phyloP scores from a whole-genome alignment of 331 rosid genomes.

The Pyracantha coccinea region DNA sequence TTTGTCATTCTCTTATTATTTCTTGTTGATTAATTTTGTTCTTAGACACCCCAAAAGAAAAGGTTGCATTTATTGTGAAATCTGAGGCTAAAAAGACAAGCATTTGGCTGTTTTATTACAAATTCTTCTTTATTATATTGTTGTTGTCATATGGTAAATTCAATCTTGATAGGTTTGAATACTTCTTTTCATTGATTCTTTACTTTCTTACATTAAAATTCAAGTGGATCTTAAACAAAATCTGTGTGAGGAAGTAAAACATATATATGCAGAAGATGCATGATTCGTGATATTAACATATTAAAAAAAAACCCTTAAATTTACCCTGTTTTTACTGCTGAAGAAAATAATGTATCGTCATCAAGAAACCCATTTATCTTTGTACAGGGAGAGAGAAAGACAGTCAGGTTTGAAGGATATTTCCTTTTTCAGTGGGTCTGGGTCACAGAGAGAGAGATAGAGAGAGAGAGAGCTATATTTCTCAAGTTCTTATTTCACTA shows the following conservation, averaged over 20 bases:
- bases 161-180: background rate
- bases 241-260: background rate
- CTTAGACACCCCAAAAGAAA: background rate
- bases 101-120: background rate
- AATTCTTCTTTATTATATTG: background rate
- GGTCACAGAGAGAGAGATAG: no score
- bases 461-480: background rate
- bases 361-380: background rate
- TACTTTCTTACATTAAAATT: background rate
- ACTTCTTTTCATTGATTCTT: background rate
- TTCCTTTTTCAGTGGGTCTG: no score
- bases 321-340: background rate
- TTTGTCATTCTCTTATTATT: background rate
- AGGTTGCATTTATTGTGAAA: background rate
- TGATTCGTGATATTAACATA: background rate
- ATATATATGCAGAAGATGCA: background rate
- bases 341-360: background rate
- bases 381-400: background rate
- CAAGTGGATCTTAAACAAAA: background rate
- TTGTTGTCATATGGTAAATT: background rate
- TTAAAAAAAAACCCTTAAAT: background rate
- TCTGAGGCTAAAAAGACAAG: background rate
- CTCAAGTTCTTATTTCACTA: background rate
- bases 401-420: no score
- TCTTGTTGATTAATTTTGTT: background rate